Evolutionary conservation across 768 basidiomycete genomes (phyloP).

Genomic region (Cubamyces sp.): DNA sequence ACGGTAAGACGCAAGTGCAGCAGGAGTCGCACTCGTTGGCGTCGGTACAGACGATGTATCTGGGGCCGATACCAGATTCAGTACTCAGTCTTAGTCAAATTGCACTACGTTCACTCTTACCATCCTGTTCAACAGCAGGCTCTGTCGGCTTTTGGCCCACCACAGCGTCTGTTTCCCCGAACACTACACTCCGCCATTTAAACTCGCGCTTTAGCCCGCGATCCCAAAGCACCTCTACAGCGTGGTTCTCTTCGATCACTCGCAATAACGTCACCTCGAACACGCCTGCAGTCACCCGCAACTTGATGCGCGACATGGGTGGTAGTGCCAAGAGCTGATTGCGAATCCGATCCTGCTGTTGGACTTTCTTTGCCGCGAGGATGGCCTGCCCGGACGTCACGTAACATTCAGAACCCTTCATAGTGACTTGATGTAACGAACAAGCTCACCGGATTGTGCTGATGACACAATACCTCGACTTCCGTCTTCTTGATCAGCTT

Average conservation of each 20-base stretch:
- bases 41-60: neutral
- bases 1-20: slow-evolving; percentile 2
- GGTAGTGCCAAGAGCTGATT: slow-evolving; percentile 72
- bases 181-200: slow-evolving; percentile 81
- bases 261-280: slow-evolving; percentile 83
- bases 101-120: slow-evolving; percentile 40
- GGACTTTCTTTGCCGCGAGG: slow-evolving; percentile 73
- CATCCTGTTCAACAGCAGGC: slow-evolving; percentile 46
- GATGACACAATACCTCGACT: slow-evolving; percentile 78
- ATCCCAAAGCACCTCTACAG: slow-evolving; percentile 85
- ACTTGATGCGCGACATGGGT: slow-evolving; percentile 76
- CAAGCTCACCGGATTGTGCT: slow-evolving; percentile 86
- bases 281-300: slow-evolving; percentile 81
- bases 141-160: slow-evolving; percentile 76
- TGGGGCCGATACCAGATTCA: neutral
- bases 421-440: neutral
- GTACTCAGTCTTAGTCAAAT: neutral
- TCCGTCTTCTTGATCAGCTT: slow-evolving; percentile 76
- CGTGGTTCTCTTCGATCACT: slow-evolving; percentile 68
- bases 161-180: slow-evolving; percentile 71
- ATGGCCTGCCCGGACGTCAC: slow-evolving; percentile 53
- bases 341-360: slow-evolving; percentile 74
- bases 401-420: neutral
- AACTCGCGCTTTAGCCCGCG: slow-evolving; percentile 73
- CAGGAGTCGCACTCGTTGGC: neutral